Evolutionary conservation across 129 eudicot genomes (phyloP), one percentile per base, ranked within the genome.

Genomic region (Saposhnikovia divaricata): DNA sequence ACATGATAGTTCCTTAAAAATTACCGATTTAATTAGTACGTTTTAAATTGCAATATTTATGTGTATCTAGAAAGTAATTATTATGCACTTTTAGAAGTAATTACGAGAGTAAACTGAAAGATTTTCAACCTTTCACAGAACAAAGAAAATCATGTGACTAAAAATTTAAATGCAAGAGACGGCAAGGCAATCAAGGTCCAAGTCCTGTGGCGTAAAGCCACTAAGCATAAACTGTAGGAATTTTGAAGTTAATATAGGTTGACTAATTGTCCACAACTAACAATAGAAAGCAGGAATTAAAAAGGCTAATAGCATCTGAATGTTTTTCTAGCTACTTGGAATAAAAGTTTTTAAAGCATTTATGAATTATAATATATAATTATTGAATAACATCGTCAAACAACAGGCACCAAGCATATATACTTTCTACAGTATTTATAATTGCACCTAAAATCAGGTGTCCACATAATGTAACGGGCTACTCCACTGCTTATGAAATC

Each of bases 361-460:
- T 47, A 83, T 8, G 28, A 65, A 5, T 55, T 51, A 18, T 34
- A 50, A 77, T 31, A 12, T 1, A 23, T 39, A 4, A 43, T 12
- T 40, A 76, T 38, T 38, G 43, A 78, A 50, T 42, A 19, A 23
- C 76, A 81, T 74, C 40, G 51, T 38, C 16, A 50, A 79, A 70
- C 31, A 71, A 2, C 34, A 31, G 28, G 82, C 46, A 80, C 40
- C 19, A 77, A 63, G 65, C 40, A 72, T 15, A 8, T 40, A 28
- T 61, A 83, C 97, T 90, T 96, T 92, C 99, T 87, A 92, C 90
- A 83, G n/a, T 96, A 96, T 18, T 89, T 75, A 73, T 96, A 96
- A 75, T n/a, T n/a, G 34, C 34, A 31, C n/a, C n/a, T n/a, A n/a
- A n/a, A n/a, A n/a, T n/a, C n/a, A n/a, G n/a, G n/a, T n/a, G n/a